phyloP scores from a whole-genome alignment of 768 basidiomycete species.

The Suillus decipiens region DNA sequence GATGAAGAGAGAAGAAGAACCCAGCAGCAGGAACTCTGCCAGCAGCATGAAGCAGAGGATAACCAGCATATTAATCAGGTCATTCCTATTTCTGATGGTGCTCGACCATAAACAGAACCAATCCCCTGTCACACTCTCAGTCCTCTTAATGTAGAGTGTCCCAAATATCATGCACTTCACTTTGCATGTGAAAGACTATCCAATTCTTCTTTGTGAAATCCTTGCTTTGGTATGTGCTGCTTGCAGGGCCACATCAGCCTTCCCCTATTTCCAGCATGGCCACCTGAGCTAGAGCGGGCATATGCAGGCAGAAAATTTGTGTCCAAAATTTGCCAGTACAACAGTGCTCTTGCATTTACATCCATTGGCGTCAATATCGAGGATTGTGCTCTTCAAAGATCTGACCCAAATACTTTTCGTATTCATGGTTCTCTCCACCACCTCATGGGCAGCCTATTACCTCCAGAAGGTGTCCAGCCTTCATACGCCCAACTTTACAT shows the following conservation, averaged over 20 bases:
- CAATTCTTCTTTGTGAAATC: background rate
- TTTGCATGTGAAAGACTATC: slow-evolving; percentile 18
- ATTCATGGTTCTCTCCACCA: slow-evolving; percentile 42
- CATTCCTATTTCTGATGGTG: background rate
- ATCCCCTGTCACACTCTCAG: slow-evolving; percentile 6
- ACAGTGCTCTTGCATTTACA: slow-evolving; percentile 42
- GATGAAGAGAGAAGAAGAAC: background rate
- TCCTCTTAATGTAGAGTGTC: slow-evolving; percentile 13
- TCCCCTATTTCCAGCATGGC: slow-evolving; percentile 21
- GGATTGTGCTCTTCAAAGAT: slow-evolving; percentile 26
- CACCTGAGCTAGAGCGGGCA: slow-evolving; percentile 14
- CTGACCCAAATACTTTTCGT: slow-evolving; percentile 36
- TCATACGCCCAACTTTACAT: slow-evolving; percentile 42
- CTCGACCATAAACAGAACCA: slow-evolving; percentile 17
- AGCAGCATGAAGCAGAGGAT: background rate
- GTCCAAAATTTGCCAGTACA: slow-evolving; percentile 41
- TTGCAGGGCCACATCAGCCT: slow-evolving; percentile 28
- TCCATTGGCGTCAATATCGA: slow-evolving; percentile 29
- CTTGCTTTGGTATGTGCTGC: slow-evolving; percentile 32
- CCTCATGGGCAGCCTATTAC: slow-evolving; percentile 33
- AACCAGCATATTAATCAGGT: background rate
- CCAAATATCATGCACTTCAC: slow-evolving; percentile 22
- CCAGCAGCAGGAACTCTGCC: background rate
- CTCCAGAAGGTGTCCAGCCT: slow-evolving; percentile 22
- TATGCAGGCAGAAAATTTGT: slow-evolving; percentile 30